Percentiles rank a stretch among this genome's conserved stretches.
Conservation (phyloP, 139 green algal genomes). For the Limnomonas spitsbergensis region DNA sequence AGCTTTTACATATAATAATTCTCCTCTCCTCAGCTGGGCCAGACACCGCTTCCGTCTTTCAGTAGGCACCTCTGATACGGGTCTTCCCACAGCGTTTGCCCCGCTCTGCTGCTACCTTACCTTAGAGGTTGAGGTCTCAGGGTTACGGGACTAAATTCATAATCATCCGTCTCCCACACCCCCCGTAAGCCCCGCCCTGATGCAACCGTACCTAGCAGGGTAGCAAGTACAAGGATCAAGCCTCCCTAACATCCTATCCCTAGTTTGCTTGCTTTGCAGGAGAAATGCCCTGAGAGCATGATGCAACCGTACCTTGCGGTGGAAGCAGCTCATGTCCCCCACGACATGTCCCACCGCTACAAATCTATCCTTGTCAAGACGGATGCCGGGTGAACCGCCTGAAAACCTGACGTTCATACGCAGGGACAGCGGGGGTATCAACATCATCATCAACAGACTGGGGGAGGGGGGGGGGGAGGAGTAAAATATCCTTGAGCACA, state of each 20-base stretch:
- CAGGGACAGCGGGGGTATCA: not conserved
- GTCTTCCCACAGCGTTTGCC: no score
- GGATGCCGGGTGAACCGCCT: not conserved
- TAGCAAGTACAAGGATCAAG: no score
- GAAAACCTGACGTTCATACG: not conserved
- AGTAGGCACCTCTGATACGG: no score
- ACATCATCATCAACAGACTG: no score
- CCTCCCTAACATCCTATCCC: no score
- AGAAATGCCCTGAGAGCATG: not conserved
- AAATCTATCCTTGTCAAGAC: conserved; percentile 10
- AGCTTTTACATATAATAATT: no score
- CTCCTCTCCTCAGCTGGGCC: no score
- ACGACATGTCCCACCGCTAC: conserved; percentile 2
- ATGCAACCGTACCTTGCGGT: not conserved
- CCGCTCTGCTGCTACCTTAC: no score
- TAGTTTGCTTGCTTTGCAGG: not conserved
- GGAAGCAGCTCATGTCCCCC: not conserved
- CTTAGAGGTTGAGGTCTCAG: no score
- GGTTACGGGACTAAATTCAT: not conserved
- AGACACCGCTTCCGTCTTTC: no score
- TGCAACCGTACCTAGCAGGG: not conserved
- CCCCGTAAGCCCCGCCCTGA: not conserved
- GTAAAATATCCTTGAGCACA: no score
- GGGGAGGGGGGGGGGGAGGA: no score
- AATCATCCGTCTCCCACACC: not conserved